Evolutionary conservation across 2,329 filamentous ascomycete genomes (phyloP).

Genomic region (Cladosporium sp.): DNA sequence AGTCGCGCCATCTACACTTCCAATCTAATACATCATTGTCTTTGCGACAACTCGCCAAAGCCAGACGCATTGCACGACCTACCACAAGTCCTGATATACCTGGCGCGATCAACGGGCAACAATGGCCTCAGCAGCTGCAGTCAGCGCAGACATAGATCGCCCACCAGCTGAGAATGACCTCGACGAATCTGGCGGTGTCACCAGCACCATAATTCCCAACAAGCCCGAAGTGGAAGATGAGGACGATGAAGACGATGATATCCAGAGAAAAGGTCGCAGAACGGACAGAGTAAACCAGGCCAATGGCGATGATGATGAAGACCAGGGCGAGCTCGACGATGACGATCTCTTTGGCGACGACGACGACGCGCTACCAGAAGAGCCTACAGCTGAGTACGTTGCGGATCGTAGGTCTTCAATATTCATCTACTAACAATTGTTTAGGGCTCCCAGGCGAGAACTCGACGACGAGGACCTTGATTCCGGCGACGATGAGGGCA

Average conservation of each 20-base stretch:
- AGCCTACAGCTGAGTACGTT: constrained; percentile 11
- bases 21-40: too few species aligned
- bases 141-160: constrained; percentile 28
- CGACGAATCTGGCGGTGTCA: constrained; percentile 29
- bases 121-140: constrained; percentile 36
- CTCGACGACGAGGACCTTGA: constrained; percentile 62
- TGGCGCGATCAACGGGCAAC: background rate
- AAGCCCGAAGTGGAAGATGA: constrained; percentile 8
- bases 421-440: background rate
- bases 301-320: constrained; percentile 16
- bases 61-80: background rate
- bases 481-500: constrained; percentile 58
- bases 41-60: background rate
- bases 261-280: constrained; percentile 17
- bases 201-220: constrained; percentile 29
- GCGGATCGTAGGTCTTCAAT: background rate
- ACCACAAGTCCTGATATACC: background rate
- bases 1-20: background rate
- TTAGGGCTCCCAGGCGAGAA: constrained; percentile 34
- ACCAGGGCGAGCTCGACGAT: constrained; percentile 30
- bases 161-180: constrained; percentile 25
- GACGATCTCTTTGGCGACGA: constrained; percentile 44
- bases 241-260: constrained; percentile 24
- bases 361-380: constrained; percentile 22
- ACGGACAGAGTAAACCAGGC: constrained; percentile 15